phyloP scores from a whole-genome alignment of 768 basidiomycete species.

The Pholiota microspora region DNA sequence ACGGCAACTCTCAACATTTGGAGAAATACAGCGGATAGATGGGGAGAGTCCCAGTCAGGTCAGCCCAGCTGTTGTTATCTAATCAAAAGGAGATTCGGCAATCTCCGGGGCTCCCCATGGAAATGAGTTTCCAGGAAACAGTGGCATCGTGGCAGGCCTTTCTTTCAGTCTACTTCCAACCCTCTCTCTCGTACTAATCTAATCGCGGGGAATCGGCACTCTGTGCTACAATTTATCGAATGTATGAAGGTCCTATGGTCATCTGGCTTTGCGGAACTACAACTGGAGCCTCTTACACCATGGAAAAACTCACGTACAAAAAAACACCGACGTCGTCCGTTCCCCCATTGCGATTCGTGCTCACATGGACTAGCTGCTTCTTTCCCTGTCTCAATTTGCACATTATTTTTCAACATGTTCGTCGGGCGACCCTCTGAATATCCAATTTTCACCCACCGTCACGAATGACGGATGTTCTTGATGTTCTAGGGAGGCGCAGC shows the following conservation, averaged over 20 bases:
- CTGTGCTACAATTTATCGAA: neutral
- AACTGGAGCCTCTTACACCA: neutral
- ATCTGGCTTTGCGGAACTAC: neutral
- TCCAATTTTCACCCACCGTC: neutral
- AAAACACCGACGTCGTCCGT: neutral
- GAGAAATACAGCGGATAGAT: neutral
- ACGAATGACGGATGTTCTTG: neutral
- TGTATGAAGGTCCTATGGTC: neutral
- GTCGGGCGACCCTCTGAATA: neutral
- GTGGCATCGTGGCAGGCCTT: neutral
- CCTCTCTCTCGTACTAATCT: neutral
- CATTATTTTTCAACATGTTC: neutral
- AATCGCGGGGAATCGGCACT: neutral
- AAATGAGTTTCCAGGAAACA: neutral
- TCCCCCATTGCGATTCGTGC: neutral
- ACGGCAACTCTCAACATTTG: slow-evolving; percentile 47
- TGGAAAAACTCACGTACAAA: slow-evolving; percentile 6
- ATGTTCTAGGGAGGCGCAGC: neutral
- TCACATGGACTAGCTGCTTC: neutral
- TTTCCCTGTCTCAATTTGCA: neutral
- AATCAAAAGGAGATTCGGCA: slow-evolving; percentile 3
- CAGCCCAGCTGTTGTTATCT: neutral
- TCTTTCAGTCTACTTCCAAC: neutral
- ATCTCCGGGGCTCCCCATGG: slow-evolving; percentile 1
- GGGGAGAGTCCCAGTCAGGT: neutral